phyloP scores from a whole-genome alignment of 2,329 filamentous ascomycete species.

The Aspergillus sp. region DNA sequence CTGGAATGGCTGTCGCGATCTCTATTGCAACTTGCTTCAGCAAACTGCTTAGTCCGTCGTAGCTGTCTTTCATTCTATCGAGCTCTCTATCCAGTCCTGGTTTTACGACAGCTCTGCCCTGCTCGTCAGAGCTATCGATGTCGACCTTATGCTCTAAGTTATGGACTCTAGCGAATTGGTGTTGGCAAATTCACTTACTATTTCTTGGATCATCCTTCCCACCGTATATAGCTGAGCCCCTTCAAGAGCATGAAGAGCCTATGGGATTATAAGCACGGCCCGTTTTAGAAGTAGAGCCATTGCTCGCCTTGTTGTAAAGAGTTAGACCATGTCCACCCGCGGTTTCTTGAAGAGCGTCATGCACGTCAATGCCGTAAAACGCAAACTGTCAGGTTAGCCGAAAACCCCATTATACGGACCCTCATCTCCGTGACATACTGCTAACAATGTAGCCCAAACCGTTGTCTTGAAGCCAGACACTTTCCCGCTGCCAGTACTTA shows the following conservation, averaged over 20 bases:
- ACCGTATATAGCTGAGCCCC: slow-evolving; percentile 61
- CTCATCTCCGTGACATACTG: slow-evolving; percentile 34
- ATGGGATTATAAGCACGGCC: background rate
- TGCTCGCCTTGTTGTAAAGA: slow-evolving; percentile 55
- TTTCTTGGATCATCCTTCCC: slow-evolving; percentile 69
- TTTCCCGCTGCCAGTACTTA: slow-evolving; percentile 56
- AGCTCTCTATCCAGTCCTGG: slow-evolving; percentile 70
- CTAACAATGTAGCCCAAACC: slow-evolving; percentile 70
- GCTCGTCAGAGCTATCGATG: slow-evolving; percentile 71
- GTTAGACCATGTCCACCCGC: slow-evolving; percentile 52
- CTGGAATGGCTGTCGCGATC: slow-evolving; percentile 64
- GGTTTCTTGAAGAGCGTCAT: slow-evolving; percentile 62
- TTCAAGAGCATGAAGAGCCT: slow-evolving; percentile 63
- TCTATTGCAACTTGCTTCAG: slow-evolving; percentile 66
- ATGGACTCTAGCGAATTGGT: background rate
- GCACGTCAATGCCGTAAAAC: slow-evolving; percentile 67
- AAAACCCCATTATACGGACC: too few relatives aligned
- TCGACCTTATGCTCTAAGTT: slow-evolving; percentile 57
- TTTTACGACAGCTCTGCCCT: slow-evolving; percentile 71
- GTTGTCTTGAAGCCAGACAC: slow-evolving; percentile 61
- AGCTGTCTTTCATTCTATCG: slow-evolving; percentile 74
- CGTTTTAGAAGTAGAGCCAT: background rate
- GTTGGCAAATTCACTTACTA: slow-evolving; percentile 39
- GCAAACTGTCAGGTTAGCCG: slow-evolving; percentile 56
- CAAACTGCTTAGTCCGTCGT: slow-evolving; percentile 74